Percentiles rank a stretch among this genome's conserved stretches.
Conservation (phyloP, 2,329 filamentous ascomycete genomes). For the Sodiomyces alkalinus region DNA sequence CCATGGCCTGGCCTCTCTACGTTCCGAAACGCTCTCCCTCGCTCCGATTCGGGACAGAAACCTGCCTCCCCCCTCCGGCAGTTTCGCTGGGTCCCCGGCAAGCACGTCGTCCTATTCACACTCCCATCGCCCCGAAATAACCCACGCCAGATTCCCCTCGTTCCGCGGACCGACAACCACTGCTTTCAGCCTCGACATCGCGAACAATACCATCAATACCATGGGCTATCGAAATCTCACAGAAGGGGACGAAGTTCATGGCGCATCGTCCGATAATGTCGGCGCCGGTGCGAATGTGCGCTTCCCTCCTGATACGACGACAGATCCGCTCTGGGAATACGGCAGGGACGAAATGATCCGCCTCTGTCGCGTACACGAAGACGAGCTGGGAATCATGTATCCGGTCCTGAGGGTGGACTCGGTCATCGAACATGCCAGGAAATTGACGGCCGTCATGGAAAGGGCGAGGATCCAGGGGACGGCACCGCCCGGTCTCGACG, state of each 20-base stretch:
- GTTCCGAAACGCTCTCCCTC: slow-evolving; percentile 33
- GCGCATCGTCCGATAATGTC: slow-evolving; percentile 7
- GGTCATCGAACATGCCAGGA: slow-evolving; percentile 54
- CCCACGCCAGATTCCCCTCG: slow-evolving; percentile 40
- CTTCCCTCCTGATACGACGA: slow-evolving; percentile 4
- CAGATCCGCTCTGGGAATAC: slow-evolving; percentile 70
- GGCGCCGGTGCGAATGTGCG: slow-evolving; percentile 3
- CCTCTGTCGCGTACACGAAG: slow-evolving; percentile 66
- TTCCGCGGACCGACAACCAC: slow-evolving; percentile 80
- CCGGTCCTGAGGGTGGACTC: slow-evolving; percentile 64
- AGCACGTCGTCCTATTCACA: slow-evolving; percentile 28
- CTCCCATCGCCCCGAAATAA: slow-evolving; percentile 27
- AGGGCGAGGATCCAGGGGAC: slow-evolving; percentile 19
- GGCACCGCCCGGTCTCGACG: slow-evolving; percentile 18
- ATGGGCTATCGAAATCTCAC: slow-evolving; percentile 67
- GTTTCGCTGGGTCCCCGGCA: slow-evolving; percentile 25
- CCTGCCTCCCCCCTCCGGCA: slow-evolving; percentile 19
- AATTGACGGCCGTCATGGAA: slow-evolving; percentile 60
- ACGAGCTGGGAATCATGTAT: slow-evolving; percentile 88
- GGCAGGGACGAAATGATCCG: slow-evolving; percentile 66
- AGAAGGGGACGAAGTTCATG: slow-evolving; percentile 45
- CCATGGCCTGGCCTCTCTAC: slow-evolving; percentile 54
- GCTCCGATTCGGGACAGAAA: slow-evolving; percentile 27
- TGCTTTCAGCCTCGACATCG: slow-evolving; percentile 72
- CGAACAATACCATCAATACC: slow-evolving; percentile 71